Evolutionary conservation across 1,139 yeast genomes (phyloP), one percentile per base, ranked within the genome.

Genomic region (Saccharomycopsis crataegensis): DNA sequence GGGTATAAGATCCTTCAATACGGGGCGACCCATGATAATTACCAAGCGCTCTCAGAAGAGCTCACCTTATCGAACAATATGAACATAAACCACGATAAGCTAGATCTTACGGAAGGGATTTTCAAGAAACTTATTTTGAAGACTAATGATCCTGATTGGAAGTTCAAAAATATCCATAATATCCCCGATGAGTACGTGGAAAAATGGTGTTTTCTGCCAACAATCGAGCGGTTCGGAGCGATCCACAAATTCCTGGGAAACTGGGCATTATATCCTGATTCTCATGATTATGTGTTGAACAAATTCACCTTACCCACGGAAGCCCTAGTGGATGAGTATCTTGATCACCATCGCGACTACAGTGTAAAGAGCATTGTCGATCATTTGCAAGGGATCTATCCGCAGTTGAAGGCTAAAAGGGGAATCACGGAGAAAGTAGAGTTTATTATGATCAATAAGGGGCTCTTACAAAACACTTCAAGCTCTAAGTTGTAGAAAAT

Each of bases 51-150:
- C 58, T 79, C 78, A 61, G 78, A 80, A 61, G 99, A 93, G 68
- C 74, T 88, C 69, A 74, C 76, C 56, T 72, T 93, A 36, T 96
- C 97, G 43, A 80, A 88, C 55, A 83, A 87, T 65, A 77, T 90
- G 69, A 82, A 86, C 83, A 68, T 73, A 48, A 74, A 76, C 53
- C 75, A 79, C 8, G 87, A 80, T 61, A 66, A 71, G 59, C 76
- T 76, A 64, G 85, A 80, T 62, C 86, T 87, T 65, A 82, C 77
- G 53, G 85, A 82, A 67, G 91, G 96, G 62, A 91, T 93, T 56
- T 68, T 77, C 61, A 82, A 87, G 60, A 80, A 88, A 69, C 76
- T 86, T 62, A 77, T 84, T 62, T 72, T 77, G 63, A 80, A 88
- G 72, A 76, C 81, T 57, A 77, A 84, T 64, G 72, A 74, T 54